Evolutionary conservation across 2,329 filamentous ascomycete species (phyloP).

Genomic region (Alternaria burnsii): DNA sequence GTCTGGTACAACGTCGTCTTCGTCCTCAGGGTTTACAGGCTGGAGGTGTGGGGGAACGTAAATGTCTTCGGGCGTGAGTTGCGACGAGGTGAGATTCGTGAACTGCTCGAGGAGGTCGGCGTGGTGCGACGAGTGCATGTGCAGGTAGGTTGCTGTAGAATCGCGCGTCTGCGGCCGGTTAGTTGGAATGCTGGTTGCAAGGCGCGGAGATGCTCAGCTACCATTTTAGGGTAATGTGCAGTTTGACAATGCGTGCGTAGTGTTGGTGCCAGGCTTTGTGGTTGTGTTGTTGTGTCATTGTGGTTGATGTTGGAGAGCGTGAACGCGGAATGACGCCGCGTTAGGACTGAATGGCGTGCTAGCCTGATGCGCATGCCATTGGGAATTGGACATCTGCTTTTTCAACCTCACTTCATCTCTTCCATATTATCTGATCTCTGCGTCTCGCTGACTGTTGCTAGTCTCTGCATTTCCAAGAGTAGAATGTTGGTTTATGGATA

Average conservation of each 20-base stretch:
- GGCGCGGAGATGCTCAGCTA: background rate
- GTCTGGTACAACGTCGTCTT: constrained; percentile 87
- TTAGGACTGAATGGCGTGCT: constrained; percentile 11
- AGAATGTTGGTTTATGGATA: background rate
- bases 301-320: background rate
- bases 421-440: background rate
- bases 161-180: constrained; percentile 67
- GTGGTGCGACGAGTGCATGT: constrained; percentile 75
- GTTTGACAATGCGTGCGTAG: background rate
- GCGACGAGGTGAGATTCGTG: constrained; percentile 47
- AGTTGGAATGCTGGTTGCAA: background rate
- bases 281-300: background rate
- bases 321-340: constrained; percentile 5
- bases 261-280: background rate
- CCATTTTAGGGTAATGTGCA: constrained; percentile 2
- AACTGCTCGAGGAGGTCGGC: constrained; percentile 78
- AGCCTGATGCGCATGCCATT: constrained; percentile 1
- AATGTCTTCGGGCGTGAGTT: constrained; percentile 70
- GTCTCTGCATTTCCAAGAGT: background rate
- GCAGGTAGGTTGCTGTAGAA: constrained; percentile 76
- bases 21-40: constrained; percentile 85
- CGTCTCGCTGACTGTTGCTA: background rate
- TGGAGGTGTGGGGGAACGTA: constrained; percentile 82
- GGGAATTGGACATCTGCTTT: background rate
- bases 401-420: background rate